Base-by-base conservation (phyloP, 257 asterid species). In the Plantago ovata region DNA sequence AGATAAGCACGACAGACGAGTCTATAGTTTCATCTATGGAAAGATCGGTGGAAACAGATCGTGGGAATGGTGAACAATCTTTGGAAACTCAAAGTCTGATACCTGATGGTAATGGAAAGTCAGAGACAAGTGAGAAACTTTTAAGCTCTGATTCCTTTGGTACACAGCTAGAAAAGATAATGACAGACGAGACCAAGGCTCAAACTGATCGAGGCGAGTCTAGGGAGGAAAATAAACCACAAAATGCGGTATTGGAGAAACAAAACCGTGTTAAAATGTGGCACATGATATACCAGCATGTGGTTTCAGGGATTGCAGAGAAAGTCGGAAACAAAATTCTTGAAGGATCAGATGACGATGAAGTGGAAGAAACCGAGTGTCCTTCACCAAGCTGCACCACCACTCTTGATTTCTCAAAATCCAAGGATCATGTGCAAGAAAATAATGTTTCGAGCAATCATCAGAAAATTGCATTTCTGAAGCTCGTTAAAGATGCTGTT, bases 281-380 rank as follows among this genome's bases (percentile, higher is more conserved):
- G 99, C 99, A 93, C 67, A 79, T 68, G 76, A 81, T 93, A 64
- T 93, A 83, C 68, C 99, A 84, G 70, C 95, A 93, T 71, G 97
- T 93, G 57, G 89, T 80, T 38, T 59, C 92, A 41, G 80, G 75
- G 1, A 77, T 93, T 54, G 95, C 85, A 19, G 83, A 80, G 41
- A 89, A 82, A 64, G 81, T 83, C 32, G 99, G 95, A 18, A 77
- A 57, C 47, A 68, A 73, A 53, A 79, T 93, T 68, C 87, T 86
- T 9, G 94, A 77, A 9, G 95, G 81, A 73, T 61, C 85, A 36
- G 96, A 83, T 55, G 94, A 76, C 7, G 83, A 75, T 0, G 85
- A 77, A 61, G 64, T 14, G 5, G 88, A 74, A 58, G 69, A 69
- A 12, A 67, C 38, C 38, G 65, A 45, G 22, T 52, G 68, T 18